Percentiles rank a stretch among this genome's conserved stretches.
Conservation (phyloP, 805 yeast genomes). For the Kodamaea kaohsiungensis region DNA sequence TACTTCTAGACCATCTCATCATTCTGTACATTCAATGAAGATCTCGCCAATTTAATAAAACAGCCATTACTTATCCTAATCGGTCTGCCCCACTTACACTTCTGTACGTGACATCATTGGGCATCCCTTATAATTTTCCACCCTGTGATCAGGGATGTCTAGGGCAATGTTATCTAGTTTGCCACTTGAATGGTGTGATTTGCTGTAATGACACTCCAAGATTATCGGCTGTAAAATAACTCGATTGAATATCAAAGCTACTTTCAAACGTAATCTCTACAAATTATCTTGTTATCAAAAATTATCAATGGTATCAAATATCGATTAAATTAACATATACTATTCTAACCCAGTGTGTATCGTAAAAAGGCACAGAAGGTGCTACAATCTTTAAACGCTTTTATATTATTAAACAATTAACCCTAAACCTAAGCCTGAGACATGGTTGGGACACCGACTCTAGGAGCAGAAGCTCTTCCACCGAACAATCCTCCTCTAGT, state of each 20-base stretch:
- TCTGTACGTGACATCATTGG: background rate
- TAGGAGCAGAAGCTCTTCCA: conserved; percentile 46
- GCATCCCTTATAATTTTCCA: background rate
- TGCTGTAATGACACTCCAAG: too few relatives aligned
- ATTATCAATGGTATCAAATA: too few relatives aligned
- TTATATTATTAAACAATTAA: conserved; percentile 3
- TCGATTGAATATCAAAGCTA: too few relatives aligned
- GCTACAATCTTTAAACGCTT: background rate
- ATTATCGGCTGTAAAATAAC: background rate
- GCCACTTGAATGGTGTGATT: background rate
- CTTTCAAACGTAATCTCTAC: too few relatives aligned
- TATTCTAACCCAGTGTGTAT: too few relatives aligned
- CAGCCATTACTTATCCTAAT: background rate
- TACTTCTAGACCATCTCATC: too few relatives aligned
- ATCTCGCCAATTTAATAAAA: background rate
- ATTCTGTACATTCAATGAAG: background rate
- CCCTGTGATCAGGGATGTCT: background rate
- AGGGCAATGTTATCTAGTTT: too few relatives aligned
- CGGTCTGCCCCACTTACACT: background rate
- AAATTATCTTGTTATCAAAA: too few relatives aligned
- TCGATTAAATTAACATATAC: too few relatives aligned
- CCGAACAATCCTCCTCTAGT: conserved; percentile 51
- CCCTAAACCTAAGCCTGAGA: conserved; percentile 53
- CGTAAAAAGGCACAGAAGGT: too few relatives aligned
- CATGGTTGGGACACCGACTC: conserved; percentile 88